These are phyloP conservation scores for Auricularia auricula-judae DNA, from an alignment of 768 basidiomycete genomes.

Conservation along the genomic window DNA sequence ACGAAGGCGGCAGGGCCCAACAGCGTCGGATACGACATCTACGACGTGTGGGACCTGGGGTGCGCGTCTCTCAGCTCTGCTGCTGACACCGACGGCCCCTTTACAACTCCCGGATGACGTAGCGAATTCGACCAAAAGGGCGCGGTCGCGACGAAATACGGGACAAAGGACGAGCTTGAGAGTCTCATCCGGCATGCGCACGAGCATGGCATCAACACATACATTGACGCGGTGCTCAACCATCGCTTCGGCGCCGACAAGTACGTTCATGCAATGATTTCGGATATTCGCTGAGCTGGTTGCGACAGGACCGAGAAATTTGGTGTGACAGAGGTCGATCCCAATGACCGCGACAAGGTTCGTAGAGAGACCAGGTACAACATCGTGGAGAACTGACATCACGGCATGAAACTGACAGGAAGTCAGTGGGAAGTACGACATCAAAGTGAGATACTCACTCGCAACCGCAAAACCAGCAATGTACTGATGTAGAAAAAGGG, in stretches of 20 bases:
- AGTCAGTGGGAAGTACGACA: conserved; percentile 23
- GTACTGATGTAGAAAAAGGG: conserved; percentile 4
- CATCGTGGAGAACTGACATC: no score
- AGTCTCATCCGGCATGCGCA: conserved; percentile 21
- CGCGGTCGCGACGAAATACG: conserved; percentile 21
- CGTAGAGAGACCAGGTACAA: no score
- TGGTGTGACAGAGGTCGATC: conserved; percentile 22
- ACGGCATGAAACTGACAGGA: conserved; percentile 1
- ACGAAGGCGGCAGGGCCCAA: conserved; percentile 17
- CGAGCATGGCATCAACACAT: conserved; percentile 24
- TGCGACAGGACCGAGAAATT: conserved; percentile 18
- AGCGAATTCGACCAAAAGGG: conserved; percentile 13
- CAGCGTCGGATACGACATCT: conserved; percentile 16
- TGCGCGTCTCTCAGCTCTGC: not conserved
- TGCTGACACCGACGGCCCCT: not conserved
- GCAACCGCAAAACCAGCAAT: no score
- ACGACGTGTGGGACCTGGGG: conserved; percentile 12
- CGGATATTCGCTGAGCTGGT: not conserved
- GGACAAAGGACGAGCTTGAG: conserved; percentile 27
- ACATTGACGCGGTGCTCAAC: conserved; percentile 27
- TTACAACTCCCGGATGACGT: not conserved
- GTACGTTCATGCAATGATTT: not conserved
- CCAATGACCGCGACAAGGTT: conserved; percentile 20
- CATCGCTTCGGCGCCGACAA: conserved; percentile 25
- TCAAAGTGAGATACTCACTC: conserved; percentile 15